phyloP scores from a whole-genome alignment of 2,329 filamentous ascomycete species.

The Leptoxyphium fumago region DNA sequence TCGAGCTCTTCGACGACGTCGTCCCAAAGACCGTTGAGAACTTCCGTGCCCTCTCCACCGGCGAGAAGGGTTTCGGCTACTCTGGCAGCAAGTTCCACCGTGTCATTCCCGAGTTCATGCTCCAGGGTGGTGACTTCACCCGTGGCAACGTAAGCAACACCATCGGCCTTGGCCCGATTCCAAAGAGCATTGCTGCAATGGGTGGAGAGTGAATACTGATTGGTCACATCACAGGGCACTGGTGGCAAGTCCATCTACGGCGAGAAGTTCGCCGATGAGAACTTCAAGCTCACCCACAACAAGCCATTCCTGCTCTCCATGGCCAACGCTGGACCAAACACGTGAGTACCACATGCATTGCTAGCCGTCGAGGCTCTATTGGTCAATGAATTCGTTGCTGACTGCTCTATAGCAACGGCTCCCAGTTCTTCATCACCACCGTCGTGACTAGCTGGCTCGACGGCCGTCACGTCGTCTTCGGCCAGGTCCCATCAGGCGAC shows the following conservation, averaged over 20 bases:
- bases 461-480: conserved; percentile 74
- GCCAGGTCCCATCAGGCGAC: conserved; percentile 48
- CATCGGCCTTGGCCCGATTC: conserved; percentile 1
- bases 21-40: conserved; percentile 95
- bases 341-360: conserved; percentile 33
- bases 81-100: conserved; percentile 81
- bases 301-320: conserved; percentile 90
- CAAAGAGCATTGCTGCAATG: not conserved
- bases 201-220: not conserved
- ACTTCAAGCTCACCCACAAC: conserved; percentile 83
- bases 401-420: conserved; percentile 42
- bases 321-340: conserved; percentile 97
- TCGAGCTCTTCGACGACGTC: conserved; percentile 71
- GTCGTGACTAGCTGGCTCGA: conserved; percentile 56
- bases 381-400: not conserved
- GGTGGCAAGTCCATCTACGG: conserved; percentile 97
- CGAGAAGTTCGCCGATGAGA: conserved; percentile 94
- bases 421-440: conserved; percentile 61
- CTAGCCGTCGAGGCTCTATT: conserved; percentile 1
- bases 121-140: conserved; percentile 95
- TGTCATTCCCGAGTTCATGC: conserved; percentile 98
- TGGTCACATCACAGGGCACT: conserved; percentile 51
- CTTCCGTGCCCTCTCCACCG: conserved; percentile 88
- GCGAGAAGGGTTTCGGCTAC: conserved; percentile 80
- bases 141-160: conserved; percentile 64